Evolutionary conservation across 805 yeast species (phyloP), one percentile per base, ranked within the genome.

Genomic region (Grigorovia yakushimaensis): DNA sequence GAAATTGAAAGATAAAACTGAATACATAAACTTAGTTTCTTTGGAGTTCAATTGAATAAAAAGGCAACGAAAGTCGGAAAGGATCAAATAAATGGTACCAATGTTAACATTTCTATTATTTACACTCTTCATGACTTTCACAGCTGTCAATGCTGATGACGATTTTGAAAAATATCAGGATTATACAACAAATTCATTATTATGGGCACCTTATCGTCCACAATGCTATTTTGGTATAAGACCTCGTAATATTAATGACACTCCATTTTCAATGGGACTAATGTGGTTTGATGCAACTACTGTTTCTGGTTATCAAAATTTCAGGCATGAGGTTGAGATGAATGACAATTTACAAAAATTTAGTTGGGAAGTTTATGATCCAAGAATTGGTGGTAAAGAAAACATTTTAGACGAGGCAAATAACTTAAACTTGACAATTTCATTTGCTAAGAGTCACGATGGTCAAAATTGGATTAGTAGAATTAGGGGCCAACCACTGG

Each of bases 131-230:
- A 15, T 15, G 6, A 13, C 17, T 33, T 13, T 33, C n/a, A 13
- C n/a, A 15, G n/a, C 17, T 3, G 17, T 33, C 8, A 33, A 33
- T 11, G 37, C 37, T 15, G 18, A 15, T 33, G 15, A 11, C 15
- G 38, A 39, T 13, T 23, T 42, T 22, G 35, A 21, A 3, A 52
- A 57, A 0, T 71, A 61, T 45, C 61, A 62, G 41, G 50, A 57
- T 23, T 65, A 68, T 35, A 70, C 76, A 6, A 68, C 72, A 43
- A 67, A 73, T 39, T 75, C 87, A 2, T 67, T 85, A 23, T 62
- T 79, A 30, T 91, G 98, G 98, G 98, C 95, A 1, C 95, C 98
- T 0, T 91, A 88, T 65, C 70, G 97, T 52, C 81, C 96, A 8
- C 84, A 87, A 47, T 71, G 87, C 40, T 93, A 89, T 65, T 70